phyloP scores from a whole-genome alignment of 2,329 filamentous ascomycete species.

The Orbilia ellipsospora region DNA sequence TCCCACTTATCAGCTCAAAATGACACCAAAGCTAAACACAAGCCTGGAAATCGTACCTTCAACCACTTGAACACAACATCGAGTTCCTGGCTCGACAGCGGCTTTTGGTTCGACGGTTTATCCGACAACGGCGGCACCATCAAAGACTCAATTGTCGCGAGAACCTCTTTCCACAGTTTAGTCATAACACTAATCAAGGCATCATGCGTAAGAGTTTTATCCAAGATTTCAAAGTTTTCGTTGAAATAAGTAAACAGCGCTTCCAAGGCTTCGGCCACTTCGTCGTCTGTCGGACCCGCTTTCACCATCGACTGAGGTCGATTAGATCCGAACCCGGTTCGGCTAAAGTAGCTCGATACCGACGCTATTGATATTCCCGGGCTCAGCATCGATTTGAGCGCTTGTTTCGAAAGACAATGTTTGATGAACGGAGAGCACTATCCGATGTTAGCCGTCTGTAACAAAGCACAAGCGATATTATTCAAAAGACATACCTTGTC shows the following conservation, averaged over 20 bases:
- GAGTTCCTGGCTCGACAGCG: slow-evolving; percentile 85
- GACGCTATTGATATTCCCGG: slow-evolving; percentile 77
- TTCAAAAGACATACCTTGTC: slow-evolving; percentile 79
- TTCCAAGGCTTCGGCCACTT: slow-evolving; percentile 82
- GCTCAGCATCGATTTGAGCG: slow-evolving; percentile 78
- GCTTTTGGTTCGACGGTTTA: slow-evolving; percentile 86
- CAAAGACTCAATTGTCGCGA: slow-evolving; percentile 88
- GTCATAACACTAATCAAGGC: slow-evolving; percentile 99
- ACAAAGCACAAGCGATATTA: background rate
- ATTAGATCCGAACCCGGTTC: slow-evolving; percentile 66
- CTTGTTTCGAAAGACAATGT: slow-evolving; percentile 83
- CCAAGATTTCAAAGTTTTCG: slow-evolving; percentile 99
- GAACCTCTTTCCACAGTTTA: slow-evolving; percentile 94
- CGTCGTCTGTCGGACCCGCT: slow-evolving; percentile 73
- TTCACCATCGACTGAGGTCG: slow-evolving; percentile 65
- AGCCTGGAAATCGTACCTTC: slow-evolving; percentile 63
- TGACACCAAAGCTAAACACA: background rate
- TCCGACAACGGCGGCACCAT: slow-evolving; percentile 94
- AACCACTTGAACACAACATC: slow-evolving; percentile 97
- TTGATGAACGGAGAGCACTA: slow-evolving; percentile 94
- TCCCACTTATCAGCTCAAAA: background rate
- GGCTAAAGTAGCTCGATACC: slow-evolving; percentile 76
- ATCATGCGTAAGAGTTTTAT: slow-evolving; percentile 89
- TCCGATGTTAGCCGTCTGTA: slow-evolving; percentile 12
- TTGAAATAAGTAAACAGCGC: slow-evolving; percentile 95